Evolutionary conservation across 1,139 yeast genomes (phyloP), one percentile per base, ranked within the genome.

Genomic region (Taiozyma sp.): DNA sequence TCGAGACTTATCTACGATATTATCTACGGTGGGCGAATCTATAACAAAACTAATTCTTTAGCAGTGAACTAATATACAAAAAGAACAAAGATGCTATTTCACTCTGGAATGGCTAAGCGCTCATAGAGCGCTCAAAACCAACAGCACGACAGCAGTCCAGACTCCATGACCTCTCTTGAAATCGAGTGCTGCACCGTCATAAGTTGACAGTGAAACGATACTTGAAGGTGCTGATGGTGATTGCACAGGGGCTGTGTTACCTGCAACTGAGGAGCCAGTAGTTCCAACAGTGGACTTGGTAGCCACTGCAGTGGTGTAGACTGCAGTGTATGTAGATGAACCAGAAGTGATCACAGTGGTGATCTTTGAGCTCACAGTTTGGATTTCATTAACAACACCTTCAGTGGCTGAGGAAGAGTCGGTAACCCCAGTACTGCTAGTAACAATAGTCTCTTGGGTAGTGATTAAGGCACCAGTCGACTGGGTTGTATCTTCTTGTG

Each of bases 111-210:
- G 19, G 19, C 34, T 4, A 30, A 14, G 16, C 8, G 16, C 16
- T 47, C 43, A 42, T 13, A 36, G 22, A 3, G 39, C 7, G 8
- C 30, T 22, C 36, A 49, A 22, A 19, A 27, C 22, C 10, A 49
- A 22, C 14, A 39, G 8, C 4, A 36, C 23, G 8, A 36, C 13
- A 16, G 23, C 14, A 9, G 12, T 36, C 22, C 23, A 43, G 13
- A 22, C 10, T 5, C 34, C 9, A 24, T 19, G n/a, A 16, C 23
- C 14, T 47, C 50, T 46, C 46, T 50, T 52, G 38, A 44, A 46
- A 27, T 47, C 49, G 27, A n/a, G 14, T 29, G 46, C 57, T 39
- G 42, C 32, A 30, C 55, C 57, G 39, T 52, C 51, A 42, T 38
- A 52, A 14, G 42, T 43, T 24, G 47, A 36, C 12, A 40, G 43